Percentiles rank a stretch among this genome's conserved stretches.
These are phyloP conservation scores for Galeopsis tetrahit DNA, from an alignment of 257 asterid species.

Conservation along the genomic window DNA sequence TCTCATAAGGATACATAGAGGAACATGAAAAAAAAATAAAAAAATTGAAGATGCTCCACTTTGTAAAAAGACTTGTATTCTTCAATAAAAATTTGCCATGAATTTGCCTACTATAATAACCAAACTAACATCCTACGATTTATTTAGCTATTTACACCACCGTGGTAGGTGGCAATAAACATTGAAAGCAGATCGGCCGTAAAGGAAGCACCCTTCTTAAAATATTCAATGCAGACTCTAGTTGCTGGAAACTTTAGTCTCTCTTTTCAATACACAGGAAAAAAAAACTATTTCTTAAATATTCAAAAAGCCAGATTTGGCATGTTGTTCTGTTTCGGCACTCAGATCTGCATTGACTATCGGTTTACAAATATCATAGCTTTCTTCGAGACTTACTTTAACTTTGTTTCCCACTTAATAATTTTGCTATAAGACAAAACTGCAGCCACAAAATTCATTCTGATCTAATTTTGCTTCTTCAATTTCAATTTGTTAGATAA, in stretches of 20 bases:
- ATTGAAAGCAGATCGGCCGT: conserved; percentile 5
- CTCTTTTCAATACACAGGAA: not conserved
- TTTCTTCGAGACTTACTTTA: not conserved
- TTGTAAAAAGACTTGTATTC: conserved; percentile 12
- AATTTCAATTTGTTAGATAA: not conserved
- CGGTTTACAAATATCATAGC: not conserved
- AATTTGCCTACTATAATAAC: not conserved
- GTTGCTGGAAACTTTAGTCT: not conserved
- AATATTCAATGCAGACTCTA: not conserved
- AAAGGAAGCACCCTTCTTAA: not conserved
- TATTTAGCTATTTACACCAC: not conserved
- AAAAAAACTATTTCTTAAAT: not conserved
- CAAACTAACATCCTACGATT: not conserved
- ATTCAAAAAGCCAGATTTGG: not conserved
- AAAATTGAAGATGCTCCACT: not conserved
- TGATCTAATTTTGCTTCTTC: conserved; percentile 17
- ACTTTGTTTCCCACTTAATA: not conserved
- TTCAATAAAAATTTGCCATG: not conserved
- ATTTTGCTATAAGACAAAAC: not conserved
- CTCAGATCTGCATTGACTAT: conserved; percentile 34
- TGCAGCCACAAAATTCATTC: conserved; percentile 18
- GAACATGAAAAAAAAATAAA: not conserved
- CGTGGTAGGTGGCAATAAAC: conserved; percentile 15
- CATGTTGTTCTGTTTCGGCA: conserved; percentile 9
- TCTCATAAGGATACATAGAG: not conserved